Conservation (phyloP, 352 stramenopile species). For the Sclerospora graminicola region DNA sequence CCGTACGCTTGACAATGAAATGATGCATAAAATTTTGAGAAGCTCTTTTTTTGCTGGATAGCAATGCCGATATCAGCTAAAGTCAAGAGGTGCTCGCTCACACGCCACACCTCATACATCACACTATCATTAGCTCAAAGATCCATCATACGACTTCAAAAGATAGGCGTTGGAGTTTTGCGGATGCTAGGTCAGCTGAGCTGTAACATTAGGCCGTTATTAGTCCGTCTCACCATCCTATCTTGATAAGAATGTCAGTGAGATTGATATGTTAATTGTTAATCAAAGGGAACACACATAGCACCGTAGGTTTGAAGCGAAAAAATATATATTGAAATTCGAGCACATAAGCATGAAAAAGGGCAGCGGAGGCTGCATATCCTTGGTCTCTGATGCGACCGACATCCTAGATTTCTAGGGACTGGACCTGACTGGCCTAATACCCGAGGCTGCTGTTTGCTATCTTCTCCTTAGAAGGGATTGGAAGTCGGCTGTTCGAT, state of each 20-base stretch:
- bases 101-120: slow-evolving; percentile 1
- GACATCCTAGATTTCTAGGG: slow-evolving; percentile 2
- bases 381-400: not conserved
- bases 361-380: slow-evolving; percentile 3
- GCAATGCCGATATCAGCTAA: slow-evolving; percentile 7
- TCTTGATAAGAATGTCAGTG: too few relatives aligned
- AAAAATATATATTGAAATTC: slow-evolving; percentile 31
- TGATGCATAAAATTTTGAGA: slow-evolving; percentile 10
- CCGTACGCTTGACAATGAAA: not conserved
- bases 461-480: slow-evolving; percentile 36
- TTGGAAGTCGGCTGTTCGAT: slow-evolving; percentile 75
- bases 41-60: not conserved
- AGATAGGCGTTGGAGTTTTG: too few relatives aligned
- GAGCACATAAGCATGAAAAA: slow-evolving; percentile 22
- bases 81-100: slow-evolving; percentile 4
- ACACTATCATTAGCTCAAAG: not conserved
- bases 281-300: not conserved
- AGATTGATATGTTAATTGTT: too few relatives aligned
- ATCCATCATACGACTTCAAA: too few relatives aligned
- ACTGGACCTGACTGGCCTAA: slow-evolving; percentile 12
- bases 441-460: slow-evolving; percentile 1
- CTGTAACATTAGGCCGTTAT: too few relatives aligned
- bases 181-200: too few relatives aligned
- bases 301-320: slow-evolving; percentile 8
- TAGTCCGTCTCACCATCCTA: too few relatives aligned